Conservation (phyloP, 73 alveolate species). For the Paramecium sexaurelia region DNA sequence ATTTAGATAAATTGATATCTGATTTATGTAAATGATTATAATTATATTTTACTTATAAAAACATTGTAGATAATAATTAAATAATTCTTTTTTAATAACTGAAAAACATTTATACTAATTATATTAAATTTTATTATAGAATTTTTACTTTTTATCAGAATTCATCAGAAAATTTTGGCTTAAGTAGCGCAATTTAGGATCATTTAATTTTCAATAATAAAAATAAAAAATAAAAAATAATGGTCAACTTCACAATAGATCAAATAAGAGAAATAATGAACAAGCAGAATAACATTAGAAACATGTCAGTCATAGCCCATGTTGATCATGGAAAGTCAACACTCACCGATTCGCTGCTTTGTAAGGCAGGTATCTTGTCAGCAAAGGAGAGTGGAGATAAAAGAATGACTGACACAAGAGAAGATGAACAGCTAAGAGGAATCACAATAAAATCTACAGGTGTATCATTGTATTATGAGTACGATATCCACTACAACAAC, state of each 20-base stretch:
- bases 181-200: background rate
- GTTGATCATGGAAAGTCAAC: constrained; percentile 97
- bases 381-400: constrained; percentile 79
- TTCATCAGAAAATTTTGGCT: background rate
- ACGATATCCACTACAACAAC: constrained; percentile 54
- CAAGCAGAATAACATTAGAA: constrained; percentile 81
- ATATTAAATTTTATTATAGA: too few relatives aligned
- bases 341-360: constrained; percentile 82
- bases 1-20: background rate
- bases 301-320: constrained; percentile 92
- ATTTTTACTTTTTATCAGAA: background rate
- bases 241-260: constrained; percentile 80
- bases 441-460: constrained; percentile 92
- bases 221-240: background rate
- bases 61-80: too few relatives aligned
- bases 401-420: constrained; percentile 76
- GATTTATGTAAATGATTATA: background rate
- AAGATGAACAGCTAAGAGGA: constrained; percentile 89
- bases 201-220: background rate
- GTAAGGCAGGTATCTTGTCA: constrained; percentile 81
- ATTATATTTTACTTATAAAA: too few relatives aligned
- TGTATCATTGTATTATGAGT: constrained; percentile 73
- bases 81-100: too few relatives aligned
- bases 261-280: constrained; percentile 82
- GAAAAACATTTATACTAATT: too few relatives aligned